Conservation (phyloP, 1,284 basidiomycete species). For the Boletus hoseneyae region DNA sequence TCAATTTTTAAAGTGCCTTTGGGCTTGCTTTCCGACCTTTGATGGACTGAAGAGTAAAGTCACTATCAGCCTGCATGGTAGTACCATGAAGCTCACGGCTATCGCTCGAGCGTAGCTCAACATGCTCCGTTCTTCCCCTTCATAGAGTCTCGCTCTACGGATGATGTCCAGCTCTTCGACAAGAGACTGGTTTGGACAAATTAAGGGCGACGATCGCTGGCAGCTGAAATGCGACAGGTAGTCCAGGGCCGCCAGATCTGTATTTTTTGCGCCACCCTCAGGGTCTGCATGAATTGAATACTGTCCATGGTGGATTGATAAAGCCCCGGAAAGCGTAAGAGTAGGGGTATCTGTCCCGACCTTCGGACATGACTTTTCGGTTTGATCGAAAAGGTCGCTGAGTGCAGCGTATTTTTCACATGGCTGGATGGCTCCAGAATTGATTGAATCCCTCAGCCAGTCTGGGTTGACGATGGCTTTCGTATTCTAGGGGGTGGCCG, state of each 20-base stretch:
- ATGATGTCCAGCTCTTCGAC: constrained; percentile 57
- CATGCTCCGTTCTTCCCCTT: constrained; percentile 61
- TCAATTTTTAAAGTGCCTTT: constrained; percentile 3
- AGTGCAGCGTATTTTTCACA: constrained; percentile 55
- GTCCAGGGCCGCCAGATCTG: constrained; percentile 28
- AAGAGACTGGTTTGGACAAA: constrained; percentile 63
- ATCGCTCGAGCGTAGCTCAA: constrained; percentile 67
- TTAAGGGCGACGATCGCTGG: constrained; percentile 56
- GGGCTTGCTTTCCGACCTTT: constrained; percentile 45
- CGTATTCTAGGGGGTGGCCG: constrained; percentile 41
- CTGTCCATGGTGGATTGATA: constrained; percentile 8
- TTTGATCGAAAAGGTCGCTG: constrained; percentile 45
- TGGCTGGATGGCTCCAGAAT: constrained; percentile 42
- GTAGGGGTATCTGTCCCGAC: not conserved
- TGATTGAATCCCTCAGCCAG: constrained; percentile 61
- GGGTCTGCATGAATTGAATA: constrained; percentile 6
- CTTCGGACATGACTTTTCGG: constrained; percentile 42
- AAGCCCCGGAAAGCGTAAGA: not conserved
- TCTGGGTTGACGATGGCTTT: constrained; percentile 64
- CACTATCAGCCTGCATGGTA: not conserved
- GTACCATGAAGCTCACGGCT: constrained; percentile 41
- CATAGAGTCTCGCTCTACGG: constrained; percentile 52
- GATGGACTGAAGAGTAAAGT: constrained; percentile 41
- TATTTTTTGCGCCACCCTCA: constrained; percentile 10
- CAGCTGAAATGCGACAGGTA: constrained; percentile 53